These are phyloP conservation scores for Ogataea degrootiae DNA, from an alignment of 805 yeast genomes.

Conservation along the genomic window DNA sequence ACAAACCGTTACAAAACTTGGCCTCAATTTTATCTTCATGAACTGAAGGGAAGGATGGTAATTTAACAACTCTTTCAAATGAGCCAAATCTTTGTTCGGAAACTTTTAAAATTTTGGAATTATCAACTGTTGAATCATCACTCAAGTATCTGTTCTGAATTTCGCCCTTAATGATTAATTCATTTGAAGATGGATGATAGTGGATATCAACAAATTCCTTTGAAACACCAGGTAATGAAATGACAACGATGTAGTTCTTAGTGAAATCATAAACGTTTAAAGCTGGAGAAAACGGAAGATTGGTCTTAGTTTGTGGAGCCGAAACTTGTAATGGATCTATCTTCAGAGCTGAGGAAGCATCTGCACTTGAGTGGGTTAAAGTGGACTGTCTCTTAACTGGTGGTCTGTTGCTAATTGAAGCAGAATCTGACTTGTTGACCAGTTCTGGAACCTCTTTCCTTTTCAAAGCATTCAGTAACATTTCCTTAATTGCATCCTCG, in stretches of 20 bases:
- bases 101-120: constrained; percentile 34
- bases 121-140: constrained; percentile 28
- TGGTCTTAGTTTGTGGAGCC: constrained; percentile 36
- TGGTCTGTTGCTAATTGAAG: background rate
- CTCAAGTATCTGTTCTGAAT: constrained; percentile 35
- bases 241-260: constrained; percentile 40
- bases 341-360: constrained; percentile 4
- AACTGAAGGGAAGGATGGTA: constrained; percentile 50
- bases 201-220: constrained; percentile 50
- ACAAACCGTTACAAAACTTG: constrained; percentile 47
- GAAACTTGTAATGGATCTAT: constrained; percentile 42
- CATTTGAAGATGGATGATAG: constrained; percentile 54
- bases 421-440: background rate
- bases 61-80: constrained; percentile 51
- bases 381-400: background rate
- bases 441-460: background rate
- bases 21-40: constrained; percentile 52
- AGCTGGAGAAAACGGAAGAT: constrained; percentile 53
- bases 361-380: background rate
- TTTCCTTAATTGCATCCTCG: constrained; percentile 1
- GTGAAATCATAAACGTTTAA: constrained; percentile 52
- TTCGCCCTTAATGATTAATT: constrained; percentile 48
- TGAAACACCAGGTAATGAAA: constrained; percentile 57
- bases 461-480: constrained; percentile 1
- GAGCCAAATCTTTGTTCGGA: constrained; percentile 54